Percentiles rank a stretch among this genome's conserved stretches.
phyloP scores from a whole-genome alignment of 495 filamentous ascomycete genomes.

The Aspergillus egyptiacus region DNA sequence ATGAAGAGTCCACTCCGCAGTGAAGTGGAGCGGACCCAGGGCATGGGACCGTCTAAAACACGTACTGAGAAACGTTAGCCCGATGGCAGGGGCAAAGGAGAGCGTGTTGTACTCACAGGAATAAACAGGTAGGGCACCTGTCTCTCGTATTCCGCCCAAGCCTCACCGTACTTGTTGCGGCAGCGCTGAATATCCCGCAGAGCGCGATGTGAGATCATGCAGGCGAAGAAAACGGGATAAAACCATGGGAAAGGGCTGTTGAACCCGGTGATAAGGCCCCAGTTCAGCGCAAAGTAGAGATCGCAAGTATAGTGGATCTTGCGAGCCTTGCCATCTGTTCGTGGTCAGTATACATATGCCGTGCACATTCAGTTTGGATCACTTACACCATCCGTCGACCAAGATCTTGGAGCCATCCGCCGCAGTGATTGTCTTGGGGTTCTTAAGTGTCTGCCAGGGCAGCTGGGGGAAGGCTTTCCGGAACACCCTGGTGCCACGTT shows the following conservation, averaged over 20 bases:
- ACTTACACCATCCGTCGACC: conserved; percentile 82
- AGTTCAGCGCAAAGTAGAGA: conserved; percentile 64
- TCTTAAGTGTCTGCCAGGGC: conserved; percentile 79
- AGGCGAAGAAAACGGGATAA: conserved; percentile 83
- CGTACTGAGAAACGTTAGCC: conserved; percentile 11
- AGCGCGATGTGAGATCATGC: conserved; percentile 89
- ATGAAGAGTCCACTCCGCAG: not conserved
- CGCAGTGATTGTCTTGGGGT: conserved; percentile 81
- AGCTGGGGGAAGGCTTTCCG: conserved; percentile 91
- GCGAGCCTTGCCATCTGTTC: conserved; percentile 69
- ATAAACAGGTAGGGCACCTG: conserved; percentile 92
- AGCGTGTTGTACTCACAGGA: conserved; percentile 62
- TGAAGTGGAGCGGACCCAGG: not conserved
- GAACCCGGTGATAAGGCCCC: conserved; percentile 62
- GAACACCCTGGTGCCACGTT: conserved; percentile 63
- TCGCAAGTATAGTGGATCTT: conserved; percentile 97
- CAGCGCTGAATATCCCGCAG: conserved; percentile 80
- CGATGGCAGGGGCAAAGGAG: not conserved
- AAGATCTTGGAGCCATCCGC: conserved; percentile 74
- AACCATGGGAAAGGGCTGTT: conserved; percentile 93
- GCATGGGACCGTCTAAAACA: conserved; percentile 11
- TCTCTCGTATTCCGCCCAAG: conserved; percentile 85
- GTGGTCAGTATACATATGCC: conserved; percentile 7
- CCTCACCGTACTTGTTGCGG: conserved; percentile 81
- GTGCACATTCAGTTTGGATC: not conserved